A percentile compares a stretch with the other conserved stretches of the same genome.
Evolutionary conservation across 2,329 filamentous ascomycete species (phyloP).

Genomic region (Fusarium torulosum): DNA sequence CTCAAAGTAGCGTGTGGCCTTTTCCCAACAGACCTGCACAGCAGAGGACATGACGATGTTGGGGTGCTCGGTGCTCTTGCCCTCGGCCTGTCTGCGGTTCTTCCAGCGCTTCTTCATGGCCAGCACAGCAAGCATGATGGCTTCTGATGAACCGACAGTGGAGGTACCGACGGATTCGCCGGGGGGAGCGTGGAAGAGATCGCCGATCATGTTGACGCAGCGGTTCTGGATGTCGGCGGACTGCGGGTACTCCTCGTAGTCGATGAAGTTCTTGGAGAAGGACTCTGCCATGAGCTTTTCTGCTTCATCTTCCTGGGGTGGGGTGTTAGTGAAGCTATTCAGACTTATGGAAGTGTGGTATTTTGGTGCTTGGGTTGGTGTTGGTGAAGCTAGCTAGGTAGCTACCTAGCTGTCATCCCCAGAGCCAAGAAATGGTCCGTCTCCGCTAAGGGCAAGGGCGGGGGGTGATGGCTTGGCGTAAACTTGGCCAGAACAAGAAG

Average conservation of each 20-base stretch:
- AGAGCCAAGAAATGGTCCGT: constrained; percentile 35
- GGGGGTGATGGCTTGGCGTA: constrained; percentile 24
- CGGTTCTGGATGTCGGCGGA: constrained; percentile 90
- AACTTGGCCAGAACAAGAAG: constrained; percentile 19
- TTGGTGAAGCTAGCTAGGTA: background rate
- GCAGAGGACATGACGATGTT: constrained; percentile 97
- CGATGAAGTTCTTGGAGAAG: constrained; percentile 95
- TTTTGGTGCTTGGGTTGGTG: constrained; percentile 8
- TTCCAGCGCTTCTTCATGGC: constrained; percentile 98
- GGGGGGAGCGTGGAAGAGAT: constrained; percentile 85
- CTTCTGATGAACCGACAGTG: constrained; percentile 90
- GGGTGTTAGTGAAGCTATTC: constrained; percentile 37
- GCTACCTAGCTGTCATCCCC: constrained; percentile 11
- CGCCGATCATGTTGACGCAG: constrained; percentile 90
- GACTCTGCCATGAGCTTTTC: constrained; percentile 95
- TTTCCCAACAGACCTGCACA: constrained; percentile 98
- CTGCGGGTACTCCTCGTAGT: constrained; percentile 87
- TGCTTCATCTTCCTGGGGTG: constrained; percentile 83
- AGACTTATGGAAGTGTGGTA: constrained; percentile 17
- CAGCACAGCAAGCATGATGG: constrained; percentile 83
- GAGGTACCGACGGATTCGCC: constrained; percentile 85
- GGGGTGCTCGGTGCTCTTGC: constrained; percentile 82
- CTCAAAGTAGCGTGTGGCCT: constrained; percentile 89
- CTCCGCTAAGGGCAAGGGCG: constrained; percentile 10
- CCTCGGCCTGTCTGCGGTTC: constrained; percentile 84